phyloP scores from a whole-genome alignment of 345 rosid genomes.

The Eucalyptus albens region DNA sequence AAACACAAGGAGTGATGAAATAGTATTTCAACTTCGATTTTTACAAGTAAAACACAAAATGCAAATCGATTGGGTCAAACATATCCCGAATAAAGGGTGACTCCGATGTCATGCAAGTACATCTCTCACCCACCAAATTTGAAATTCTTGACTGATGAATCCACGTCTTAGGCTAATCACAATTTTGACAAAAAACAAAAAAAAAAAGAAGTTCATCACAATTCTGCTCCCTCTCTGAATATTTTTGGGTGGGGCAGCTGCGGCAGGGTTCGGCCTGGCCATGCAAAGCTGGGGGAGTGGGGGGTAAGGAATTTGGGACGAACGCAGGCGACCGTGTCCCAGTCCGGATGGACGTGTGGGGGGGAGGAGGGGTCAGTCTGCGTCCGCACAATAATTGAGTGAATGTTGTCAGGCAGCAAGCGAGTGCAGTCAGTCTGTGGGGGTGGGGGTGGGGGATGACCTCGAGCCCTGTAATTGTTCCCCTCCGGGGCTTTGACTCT shows the following conservation, averaged over 20 bases:
- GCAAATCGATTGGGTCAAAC: accelerated
- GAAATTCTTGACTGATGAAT: not conserved
- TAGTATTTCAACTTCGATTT: accelerated
- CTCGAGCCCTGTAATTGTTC: not conserved
- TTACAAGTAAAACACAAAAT: not conserved
- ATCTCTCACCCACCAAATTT: not conserved
- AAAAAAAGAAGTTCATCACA: not conserved
- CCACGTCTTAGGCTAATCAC: not conserved
- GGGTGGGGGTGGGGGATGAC: not conserved
- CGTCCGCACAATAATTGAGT: not conserved
- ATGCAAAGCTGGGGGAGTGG: not conserved
- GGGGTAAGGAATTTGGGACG: not conserved
- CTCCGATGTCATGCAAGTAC: not conserved
- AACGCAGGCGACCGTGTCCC: not conserved
- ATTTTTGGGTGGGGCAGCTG: not conserved
- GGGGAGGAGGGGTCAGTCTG: not conserved
- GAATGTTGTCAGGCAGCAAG: not conserved
- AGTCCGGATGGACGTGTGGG: not conserved
- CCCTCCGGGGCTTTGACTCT: not conserved
- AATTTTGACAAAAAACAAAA: not conserved
- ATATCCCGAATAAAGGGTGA: not conserved
- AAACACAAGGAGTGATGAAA: not conserved
- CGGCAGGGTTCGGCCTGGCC: not conserved
- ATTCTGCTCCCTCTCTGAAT: not conserved
- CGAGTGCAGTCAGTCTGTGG: not conserved